Conservation (phyloP, 1,139 yeast species). For the Yamadazyma spencermartinsiae region DNA sequence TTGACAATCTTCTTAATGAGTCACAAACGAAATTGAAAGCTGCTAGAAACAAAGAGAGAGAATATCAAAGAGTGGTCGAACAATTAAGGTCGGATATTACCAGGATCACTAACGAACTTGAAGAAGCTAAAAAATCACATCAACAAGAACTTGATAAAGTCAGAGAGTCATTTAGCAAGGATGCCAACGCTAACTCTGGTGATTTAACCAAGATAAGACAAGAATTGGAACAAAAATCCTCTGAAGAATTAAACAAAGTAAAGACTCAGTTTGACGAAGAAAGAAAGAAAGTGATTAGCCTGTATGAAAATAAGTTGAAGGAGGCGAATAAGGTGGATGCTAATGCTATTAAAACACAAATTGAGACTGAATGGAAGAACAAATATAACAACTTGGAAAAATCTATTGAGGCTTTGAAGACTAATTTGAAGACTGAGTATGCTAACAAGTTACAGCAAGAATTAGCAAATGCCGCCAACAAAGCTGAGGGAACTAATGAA, state of each 20-base stretch:
- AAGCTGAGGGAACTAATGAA: slow-evolving; percentile 16
- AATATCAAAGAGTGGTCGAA: slow-evolving; percentile 25
- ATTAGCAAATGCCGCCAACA: slow-evolving; percentile 11
- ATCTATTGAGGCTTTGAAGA: slow-evolving; percentile 19
- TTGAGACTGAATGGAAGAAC: slow-evolving; percentile 12
- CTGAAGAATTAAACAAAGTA: slow-evolving; percentile 10
- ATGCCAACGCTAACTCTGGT: neutral
- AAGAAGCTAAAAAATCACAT: slow-evolving; percentile 15
- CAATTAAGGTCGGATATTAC: slow-evolving; percentile 23
- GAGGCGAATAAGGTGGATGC: neutral
- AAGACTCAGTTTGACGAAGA: slow-evolving; percentile 13
- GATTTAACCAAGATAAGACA: slow-evolving; percentile 7
- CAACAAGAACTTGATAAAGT: slow-evolving; percentile 13
- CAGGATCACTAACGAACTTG: slow-evolving; percentile 10
- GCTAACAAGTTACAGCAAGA: slow-evolving; percentile 19
- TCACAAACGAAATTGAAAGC: slow-evolving; percentile 27
- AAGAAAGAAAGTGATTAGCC: slow-evolving; percentile 12
- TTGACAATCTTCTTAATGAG: slow-evolving; percentile 34
- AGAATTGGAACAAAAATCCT: slow-evolving; percentile 15
- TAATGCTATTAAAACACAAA: neutral
- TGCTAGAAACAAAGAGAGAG: slow-evolving; percentile 24
- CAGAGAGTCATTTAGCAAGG: slow-evolving; percentile 8
- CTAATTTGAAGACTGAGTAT: slow-evolving; percentile 21
- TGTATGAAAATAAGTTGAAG: slow-evolving; percentile 13
- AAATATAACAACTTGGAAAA: slow-evolving; percentile 21